phyloP scores from a whole-genome alignment of 1,284 basidiomycete species.

The Trametes versicolor region DNA sequence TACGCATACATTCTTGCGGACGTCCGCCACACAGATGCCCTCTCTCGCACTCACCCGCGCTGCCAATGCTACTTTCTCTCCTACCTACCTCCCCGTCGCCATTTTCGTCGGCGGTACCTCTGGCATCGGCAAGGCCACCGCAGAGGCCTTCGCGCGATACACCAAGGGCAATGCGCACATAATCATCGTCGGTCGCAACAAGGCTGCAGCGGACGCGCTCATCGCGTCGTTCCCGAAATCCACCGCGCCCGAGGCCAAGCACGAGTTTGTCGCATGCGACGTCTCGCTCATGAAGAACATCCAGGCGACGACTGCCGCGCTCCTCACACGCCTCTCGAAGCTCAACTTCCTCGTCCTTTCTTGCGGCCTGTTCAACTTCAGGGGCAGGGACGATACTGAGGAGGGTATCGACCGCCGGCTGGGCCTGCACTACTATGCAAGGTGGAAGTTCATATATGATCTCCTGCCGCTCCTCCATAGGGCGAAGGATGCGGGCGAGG shows the following conservation, averaged over 20 bases:
- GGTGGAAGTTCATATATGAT: constrained; percentile 44
- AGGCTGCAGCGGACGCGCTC: constrained; percentile 47
- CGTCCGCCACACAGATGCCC: too few species aligned
- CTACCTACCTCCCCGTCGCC: constrained; percentile 43
- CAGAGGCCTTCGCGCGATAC: constrained; percentile 44
- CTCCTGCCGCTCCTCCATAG: constrained; percentile 39
- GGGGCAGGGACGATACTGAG: constrained; percentile 44
- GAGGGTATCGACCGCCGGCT: constrained; percentile 44
- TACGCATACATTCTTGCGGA: too few species aligned
- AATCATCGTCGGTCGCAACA: constrained; percentile 49
- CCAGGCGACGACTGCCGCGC: constrained; percentile 37
- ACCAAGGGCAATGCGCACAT: constrained; percentile 49
- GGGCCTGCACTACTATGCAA: constrained; percentile 42
- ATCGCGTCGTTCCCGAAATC: constrained; percentile 47
- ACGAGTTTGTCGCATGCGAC: constrained; percentile 51
- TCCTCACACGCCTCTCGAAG: constrained; percentile 41
- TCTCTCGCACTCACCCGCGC: constrained; percentile 27
- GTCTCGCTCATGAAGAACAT: constrained; percentile 48
- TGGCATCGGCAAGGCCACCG: constrained; percentile 48
- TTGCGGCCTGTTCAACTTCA: constrained; percentile 43
- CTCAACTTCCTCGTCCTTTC: constrained; percentile 50
- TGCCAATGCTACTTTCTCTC: constrained; percentile 22
- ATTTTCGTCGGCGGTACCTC: constrained; percentile 50
- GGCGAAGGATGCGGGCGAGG: constrained; percentile 40
- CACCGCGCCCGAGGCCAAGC: constrained; percentile 35